These are phyloP conservation scores for Entonaema liquescens DNA, from an alignment of 495 filamentous ascomycete genomes.

Conservation along the genomic window DNA sequence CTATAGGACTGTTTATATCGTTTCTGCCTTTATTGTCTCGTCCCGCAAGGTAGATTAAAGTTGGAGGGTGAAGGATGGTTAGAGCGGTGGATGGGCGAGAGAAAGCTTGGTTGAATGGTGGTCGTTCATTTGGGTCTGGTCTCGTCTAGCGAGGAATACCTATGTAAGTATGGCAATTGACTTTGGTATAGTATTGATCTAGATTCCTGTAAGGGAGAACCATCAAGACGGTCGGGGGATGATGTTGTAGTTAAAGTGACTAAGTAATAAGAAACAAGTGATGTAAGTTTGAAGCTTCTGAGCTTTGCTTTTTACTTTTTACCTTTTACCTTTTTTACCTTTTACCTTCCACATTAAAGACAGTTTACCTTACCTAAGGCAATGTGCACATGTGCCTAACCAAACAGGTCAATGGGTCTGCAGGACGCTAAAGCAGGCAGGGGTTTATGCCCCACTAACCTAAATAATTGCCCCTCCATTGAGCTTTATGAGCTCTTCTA, in stretches of 20 bases:
- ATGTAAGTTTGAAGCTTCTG: not conserved
- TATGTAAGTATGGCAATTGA: not conserved
- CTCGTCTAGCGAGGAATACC: not conserved
- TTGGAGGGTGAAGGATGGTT: slow-evolving; percentile 1
- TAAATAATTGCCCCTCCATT: slow-evolving; percentile 35
- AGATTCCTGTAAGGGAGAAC: not conserved
- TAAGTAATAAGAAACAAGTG: not conserved
- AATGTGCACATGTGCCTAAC: not conserved
- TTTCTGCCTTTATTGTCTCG: not conserved
- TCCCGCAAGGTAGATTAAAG: slow-evolving; percentile 1
- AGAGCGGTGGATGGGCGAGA: slow-evolving; percentile 6
- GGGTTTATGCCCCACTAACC: slow-evolving; percentile 23
- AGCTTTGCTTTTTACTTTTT: not conserved
- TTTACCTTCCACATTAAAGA: not conserved
- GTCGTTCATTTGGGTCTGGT: slow-evolving; percentile 21
- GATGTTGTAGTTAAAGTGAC: not conserved
- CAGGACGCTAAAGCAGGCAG: slow-evolving; percentile 1
- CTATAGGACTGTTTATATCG: not conserved
- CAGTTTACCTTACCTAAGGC: not conserved
- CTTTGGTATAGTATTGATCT: not conserved
- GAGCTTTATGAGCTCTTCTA: slow-evolving; percentile 23
- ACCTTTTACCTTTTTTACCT: not conserved
- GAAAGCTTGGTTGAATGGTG: not conserved
- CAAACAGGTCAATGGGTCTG: not conserved
- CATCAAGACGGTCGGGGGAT: not conserved